These are phyloP conservation scores for Creolimax fragrantissima DNA, from an alignment of 78 protist species.

Conservation along the genomic window DNA sequence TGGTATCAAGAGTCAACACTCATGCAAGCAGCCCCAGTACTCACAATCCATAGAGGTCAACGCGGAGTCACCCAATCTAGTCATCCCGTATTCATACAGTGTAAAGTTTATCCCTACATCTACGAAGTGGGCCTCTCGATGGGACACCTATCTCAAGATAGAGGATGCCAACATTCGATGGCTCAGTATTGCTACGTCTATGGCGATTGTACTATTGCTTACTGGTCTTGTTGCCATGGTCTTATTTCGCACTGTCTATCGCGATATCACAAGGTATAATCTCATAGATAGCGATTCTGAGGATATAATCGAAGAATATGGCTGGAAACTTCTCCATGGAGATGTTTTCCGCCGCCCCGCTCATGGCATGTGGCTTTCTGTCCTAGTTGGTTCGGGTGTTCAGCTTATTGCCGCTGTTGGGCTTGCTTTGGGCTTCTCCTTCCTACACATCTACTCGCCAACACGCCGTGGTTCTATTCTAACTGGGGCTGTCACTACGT, in stretches of 20 bases:
- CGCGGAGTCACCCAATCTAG: neutral
- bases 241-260: conserved; percentile 73
- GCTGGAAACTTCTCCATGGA: conserved; percentile 96
- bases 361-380: conserved; percentile 61
- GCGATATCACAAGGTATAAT: conserved; percentile 59
- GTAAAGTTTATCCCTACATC: neutral
- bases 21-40: neutral
- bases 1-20: neutral
- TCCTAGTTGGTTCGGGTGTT: conserved; percentile 73
- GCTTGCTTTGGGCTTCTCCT: neutral
- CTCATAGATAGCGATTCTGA: neutral
- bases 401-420: conserved; percentile 71
- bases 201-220: conserved; percentile 83
- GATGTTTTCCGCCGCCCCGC: conserved; percentile 93
- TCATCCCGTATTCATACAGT: neutral
- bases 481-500: conserved; percentile 64
- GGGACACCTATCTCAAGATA: conserved; percentile 78
- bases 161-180: neutral
- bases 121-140: conserved; percentile 81
- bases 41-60: neutral
- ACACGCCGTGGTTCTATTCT: neutral
- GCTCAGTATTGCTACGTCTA: conserved; percentile 75
- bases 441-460: conserved; percentile 11
- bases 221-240: conserved; percentile 90
- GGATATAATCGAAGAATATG: conserved; percentile 77